Evolutionary conservation across 306 rosid species (phyloP).

Genomic region (Mucuna pruriens): DNA sequence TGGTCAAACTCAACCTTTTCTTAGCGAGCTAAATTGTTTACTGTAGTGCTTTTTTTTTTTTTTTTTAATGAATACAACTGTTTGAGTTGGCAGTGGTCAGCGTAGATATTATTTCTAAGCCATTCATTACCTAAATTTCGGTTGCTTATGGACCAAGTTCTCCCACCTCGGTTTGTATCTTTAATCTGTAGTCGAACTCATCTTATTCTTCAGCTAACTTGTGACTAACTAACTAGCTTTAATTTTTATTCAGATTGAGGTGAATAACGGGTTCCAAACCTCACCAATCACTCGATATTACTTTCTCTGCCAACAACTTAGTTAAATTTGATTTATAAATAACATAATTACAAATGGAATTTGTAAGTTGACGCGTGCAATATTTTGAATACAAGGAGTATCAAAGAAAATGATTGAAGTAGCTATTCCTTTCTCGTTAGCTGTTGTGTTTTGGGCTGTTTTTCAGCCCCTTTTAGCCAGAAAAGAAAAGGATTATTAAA

Average conservation of each 20-base stretch:
- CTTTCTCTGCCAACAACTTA: neutral
- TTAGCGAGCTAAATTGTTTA: slow-evolving; percentile 16
- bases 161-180: neutral
- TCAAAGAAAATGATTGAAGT: neutral
- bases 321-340: neutral
- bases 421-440: too few relatives aligned
- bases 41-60: neutral
- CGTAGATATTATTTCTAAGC: slow-evolving; percentile 12
- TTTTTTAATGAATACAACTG: neutral
- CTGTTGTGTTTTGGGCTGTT: too few relatives aligned
- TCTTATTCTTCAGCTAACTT: neutral
- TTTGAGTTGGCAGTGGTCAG: neutral
- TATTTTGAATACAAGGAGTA: neutral
- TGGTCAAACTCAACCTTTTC: slow-evolving; percentile 24
- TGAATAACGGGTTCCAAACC: neutral
- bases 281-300: neutral
- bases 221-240: neutral
- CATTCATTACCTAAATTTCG: neutral
- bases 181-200: neutral
- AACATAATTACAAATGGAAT: neutral
- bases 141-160: neutral
- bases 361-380: neutral
- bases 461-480: too few relatives aligned
- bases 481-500: neutral
- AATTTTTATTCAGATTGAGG: neutral